A percentile compares a stretch with the other conserved stretches of the same genome.
These are phyloP conservation scores for Metschnikowia henanensis DNA, from an alignment of 805 yeast genomes.

Conservation along the genomic window DNA sequence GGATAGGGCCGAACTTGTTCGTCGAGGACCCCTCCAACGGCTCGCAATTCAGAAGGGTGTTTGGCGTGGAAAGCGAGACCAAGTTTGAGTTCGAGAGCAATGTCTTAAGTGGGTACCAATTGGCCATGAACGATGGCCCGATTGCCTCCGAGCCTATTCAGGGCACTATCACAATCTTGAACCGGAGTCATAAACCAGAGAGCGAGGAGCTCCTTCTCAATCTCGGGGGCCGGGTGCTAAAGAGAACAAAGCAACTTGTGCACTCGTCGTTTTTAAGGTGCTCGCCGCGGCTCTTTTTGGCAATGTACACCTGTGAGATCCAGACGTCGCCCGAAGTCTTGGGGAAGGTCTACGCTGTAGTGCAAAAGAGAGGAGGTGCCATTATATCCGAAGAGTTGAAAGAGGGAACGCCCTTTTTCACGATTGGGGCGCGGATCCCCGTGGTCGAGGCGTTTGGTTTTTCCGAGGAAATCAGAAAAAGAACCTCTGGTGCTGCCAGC, in stretches of 20 bases:
- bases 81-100: constrained; percentile 53
- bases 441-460: constrained; percentile 97
- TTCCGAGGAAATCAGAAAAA: constrained; percentile 89
- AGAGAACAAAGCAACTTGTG: constrained; percentile 70
- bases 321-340: constrained; percentile 94
- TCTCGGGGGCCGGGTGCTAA: constrained; percentile 69
- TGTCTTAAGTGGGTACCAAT: constrained; percentile 79
- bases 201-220: constrained; percentile 40
- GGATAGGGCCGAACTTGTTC: constrained; percentile 73
- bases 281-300: constrained; percentile 89
- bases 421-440: constrained; percentile 80
- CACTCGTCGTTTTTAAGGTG: constrained; percentile 70
- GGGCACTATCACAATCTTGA: constrained; percentile 62
- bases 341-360: constrained; percentile 94
- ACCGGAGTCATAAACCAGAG: constrained; percentile 27
- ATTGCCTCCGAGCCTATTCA: constrained; percentile 84
- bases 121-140: constrained; percentile 85
- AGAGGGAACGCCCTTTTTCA: constrained; percentile 97
- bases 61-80: constrained; percentile 19
- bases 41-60: constrained; percentile 30
- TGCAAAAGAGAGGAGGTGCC: constrained; percentile 83
- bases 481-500: constrained; percentile 95
- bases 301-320: constrained; percentile 91
- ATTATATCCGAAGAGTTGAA: constrained; percentile 93
- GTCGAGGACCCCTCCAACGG: constrained; percentile 47